Evolutionary conservation across 1,139 yeast species (phyloP).

Genomic region (Yamadazyma pseudoaaseri): DNA sequence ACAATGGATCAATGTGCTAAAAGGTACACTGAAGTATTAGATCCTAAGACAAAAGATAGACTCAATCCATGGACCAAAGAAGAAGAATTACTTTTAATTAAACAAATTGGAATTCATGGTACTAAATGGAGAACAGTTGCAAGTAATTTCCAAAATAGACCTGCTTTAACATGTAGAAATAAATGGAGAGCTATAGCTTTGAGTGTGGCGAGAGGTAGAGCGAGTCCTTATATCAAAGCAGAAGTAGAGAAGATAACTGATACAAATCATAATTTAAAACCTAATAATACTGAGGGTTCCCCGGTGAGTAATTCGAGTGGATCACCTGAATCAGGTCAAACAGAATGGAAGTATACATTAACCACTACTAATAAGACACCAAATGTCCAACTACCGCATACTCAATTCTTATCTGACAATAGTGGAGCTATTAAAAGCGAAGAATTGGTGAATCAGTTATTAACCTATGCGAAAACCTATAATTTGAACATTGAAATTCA

Average conservation of each 20-base stretch:
- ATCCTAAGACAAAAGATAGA: slow-evolving; percentile 76
- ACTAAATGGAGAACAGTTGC: slow-evolving; percentile 90
- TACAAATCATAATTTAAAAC: slow-evolving; percentile 12
- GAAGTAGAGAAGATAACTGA: slow-evolving; percentile 38
- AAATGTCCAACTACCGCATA: slow-evolving; percentile 20
- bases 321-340: slow-evolving; percentile 5
- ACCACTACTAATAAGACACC: slow-evolving; percentile 13
- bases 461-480: slow-evolving; percentile 60
- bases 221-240: slow-evolving; percentile 32
- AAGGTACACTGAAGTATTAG: slow-evolving; percentile 83
- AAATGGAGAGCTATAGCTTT: slow-evolving; percentile 88
- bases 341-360: slow-evolving; percentile 37
- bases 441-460: slow-evolving; percentile 53
- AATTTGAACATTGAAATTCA: slow-evolving; percentile 70
- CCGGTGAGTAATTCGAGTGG: slow-evolving; percentile 1
- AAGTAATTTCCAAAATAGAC: slow-evolving; percentile 68
- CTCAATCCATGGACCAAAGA: slow-evolving; percentile 76
- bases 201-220: slow-evolving; percentile 65
- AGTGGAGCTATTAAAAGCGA: slow-evolving; percentile 52
- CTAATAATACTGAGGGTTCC: neutral
- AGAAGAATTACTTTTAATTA: slow-evolving; percentile 70
- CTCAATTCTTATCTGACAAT: slow-evolving; percentile 27
- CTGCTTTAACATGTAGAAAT: slow-evolving; percentile 87
- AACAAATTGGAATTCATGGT: slow-evolving; percentile 70
- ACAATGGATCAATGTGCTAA: slow-evolving; percentile 97